These are phyloP conservation scores for Cordyceps farinosa DNA, from an alignment of 2,329 filamentous ascomycete species.

Conservation along the genomic window DNA sequence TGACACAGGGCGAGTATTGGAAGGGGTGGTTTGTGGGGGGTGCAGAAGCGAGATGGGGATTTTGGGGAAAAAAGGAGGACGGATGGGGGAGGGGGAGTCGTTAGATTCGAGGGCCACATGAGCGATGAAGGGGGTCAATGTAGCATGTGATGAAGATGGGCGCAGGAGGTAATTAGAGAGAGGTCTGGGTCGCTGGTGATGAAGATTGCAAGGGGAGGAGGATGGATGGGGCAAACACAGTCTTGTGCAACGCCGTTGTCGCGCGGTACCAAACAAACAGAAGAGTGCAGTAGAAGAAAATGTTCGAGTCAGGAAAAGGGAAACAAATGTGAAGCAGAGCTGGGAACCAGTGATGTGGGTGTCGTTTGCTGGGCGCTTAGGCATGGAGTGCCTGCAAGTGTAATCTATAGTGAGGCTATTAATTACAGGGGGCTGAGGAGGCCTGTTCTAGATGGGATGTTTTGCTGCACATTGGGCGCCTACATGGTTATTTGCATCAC, in stretches of 20 bases:
- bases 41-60: neutral
- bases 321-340: constrained; percentile 1
- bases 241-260: neutral
- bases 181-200: neutral
- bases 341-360: neutral
- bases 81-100: neutral
- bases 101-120: neutral
- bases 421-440: neutral
- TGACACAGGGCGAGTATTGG: neutral
- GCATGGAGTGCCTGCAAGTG: neutral
- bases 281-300: neutral
- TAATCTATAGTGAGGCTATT: neutral
- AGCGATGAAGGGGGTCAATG: neutral
- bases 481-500: neutral
- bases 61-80: neutral
- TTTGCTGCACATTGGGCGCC: neutral
- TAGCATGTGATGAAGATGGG: neutral
- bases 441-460: neutral
- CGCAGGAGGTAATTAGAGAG: neutral
- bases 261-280: neutral
- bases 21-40: neutral
- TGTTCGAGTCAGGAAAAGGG: neutral
- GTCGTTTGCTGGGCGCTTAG: neutral
- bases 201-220: neutral
- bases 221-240: neutral